Base-by-base conservation (phyloP, 2,329 filamentous ascomycete species). In the Setomelanomma holmii region DNA sequence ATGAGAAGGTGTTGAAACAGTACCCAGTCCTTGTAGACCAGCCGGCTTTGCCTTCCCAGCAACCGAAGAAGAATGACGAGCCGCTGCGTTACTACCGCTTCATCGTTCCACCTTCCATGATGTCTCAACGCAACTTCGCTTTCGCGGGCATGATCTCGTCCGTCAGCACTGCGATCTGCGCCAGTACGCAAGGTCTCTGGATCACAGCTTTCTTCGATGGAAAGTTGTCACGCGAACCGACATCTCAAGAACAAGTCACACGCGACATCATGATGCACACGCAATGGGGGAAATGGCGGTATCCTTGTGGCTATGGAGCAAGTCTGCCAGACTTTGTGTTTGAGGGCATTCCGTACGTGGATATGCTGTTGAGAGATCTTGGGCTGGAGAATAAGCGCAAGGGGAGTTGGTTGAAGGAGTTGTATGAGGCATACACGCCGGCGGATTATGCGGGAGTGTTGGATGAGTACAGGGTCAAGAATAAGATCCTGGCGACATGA, bases 121-220 rank as follows among this genome's bases (percentile, higher is more conserved):
- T 72, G 20, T 27, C 55, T 7, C 51, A 56, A 16, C 68, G 68
- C 14, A 73, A 69, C 44, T 67, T 78, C 33, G 75, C 73, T 4
- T 77, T 77, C 53, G 66, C 71, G 4, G 75, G 75, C 20, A 67
- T 70, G 45, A 64, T 72, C 17, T 63, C 64, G 17, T 72, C 67
- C 3, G 64, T 75, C 22, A 63, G 64, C 5, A 76, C 72, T 1
- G 58, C 70, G 5, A 65, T 64, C 14, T 66, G 64, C 42, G 71
- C 74, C 3, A 57, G 65, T 14, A 54, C 67, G 0, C 72, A 76
- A 58, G 72, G 60, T 1, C 66, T 76, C 5, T 78, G 75, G 75
- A 74, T 87, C 21, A 78, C 79, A 0, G 87, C 88, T 1, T 90
- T 85, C 67, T 82, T 92, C 23, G 76, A 79, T 41, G 76, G 76